Evolutionary conservation across 23 red algal genomes (phyloP).

Genomic region (Rhodosorus marinus): DNA sequence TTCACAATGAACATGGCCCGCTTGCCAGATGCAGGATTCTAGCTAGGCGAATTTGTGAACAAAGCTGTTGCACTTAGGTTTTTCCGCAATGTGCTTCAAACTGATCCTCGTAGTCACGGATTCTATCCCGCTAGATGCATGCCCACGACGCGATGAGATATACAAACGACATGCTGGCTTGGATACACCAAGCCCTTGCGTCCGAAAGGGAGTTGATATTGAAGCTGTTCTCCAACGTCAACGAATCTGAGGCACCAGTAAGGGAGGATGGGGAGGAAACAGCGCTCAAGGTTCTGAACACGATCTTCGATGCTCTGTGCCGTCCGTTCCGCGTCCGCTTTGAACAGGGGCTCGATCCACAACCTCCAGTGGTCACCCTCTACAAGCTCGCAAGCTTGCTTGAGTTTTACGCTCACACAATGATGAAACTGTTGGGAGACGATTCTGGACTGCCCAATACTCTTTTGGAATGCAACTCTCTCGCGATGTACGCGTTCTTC

Average conservation of each 20-base stretch:
- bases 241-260: conserved; percentile 18
- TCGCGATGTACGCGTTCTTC: conserved; percentile 63
- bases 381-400: conserved; percentile 63
- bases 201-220: conserved; percentile 44
- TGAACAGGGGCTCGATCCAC: conserved; percentile 48
- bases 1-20: background rate
- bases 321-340: conserved; percentile 66
- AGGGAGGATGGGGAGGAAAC: background rate
- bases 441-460: conserved; percentile 40
- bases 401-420: conserved; percentile 55
- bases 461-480: conserved; percentile 41
- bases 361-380: conserved; percentile 32
- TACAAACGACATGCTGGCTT: conserved; percentile 92
- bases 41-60: too few species aligned
- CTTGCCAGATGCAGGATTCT: too few species aligned
- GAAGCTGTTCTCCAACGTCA: conserved; percentile 19
- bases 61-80: too few species aligned
- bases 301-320: conserved; percentile 74
- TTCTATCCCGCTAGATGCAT: too few species aligned
- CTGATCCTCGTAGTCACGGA: too few species aligned
- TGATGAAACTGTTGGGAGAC: conserved; percentile 29
- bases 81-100: too few species aligned
- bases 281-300: conserved; percentile 34
- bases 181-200: conserved; percentile 73
- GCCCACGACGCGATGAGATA: conserved; percentile 76